phyloP scores from a whole-genome alignment of 306 rosid genomes.

The Quercus mongolica region DNA sequence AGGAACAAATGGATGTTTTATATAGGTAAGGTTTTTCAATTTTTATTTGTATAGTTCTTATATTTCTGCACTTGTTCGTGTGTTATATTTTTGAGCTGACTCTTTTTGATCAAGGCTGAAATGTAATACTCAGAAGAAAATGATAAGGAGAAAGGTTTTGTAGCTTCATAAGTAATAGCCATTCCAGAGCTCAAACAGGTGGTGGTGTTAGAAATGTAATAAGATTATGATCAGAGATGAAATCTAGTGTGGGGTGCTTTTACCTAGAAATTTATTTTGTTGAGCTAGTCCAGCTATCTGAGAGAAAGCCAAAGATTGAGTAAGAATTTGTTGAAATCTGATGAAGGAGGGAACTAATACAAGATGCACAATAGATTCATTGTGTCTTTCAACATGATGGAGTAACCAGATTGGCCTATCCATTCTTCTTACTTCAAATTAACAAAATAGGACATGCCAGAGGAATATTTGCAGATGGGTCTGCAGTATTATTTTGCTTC shows the following conservation, averaged over 20 bases:
- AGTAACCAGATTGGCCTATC: too few relatives aligned
- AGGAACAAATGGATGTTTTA: conserved; percentile 21
- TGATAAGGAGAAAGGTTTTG: too few relatives aligned
- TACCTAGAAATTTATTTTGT: background rate
- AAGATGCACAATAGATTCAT: background rate
- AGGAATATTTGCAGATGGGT: too few relatives aligned
- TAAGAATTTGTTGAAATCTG: background rate
- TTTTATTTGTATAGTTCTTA: background rate
- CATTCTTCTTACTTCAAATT: too few relatives aligned
- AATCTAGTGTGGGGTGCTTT: background rate
- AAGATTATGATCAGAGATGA: background rate
- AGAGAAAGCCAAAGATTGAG: background rate
- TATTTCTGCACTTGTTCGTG: background rate
- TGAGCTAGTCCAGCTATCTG: background rate
- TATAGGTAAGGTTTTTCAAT: conserved; percentile 37
- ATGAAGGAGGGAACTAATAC: background rate
- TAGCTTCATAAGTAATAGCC: too few relatives aligned
- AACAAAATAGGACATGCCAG: too few relatives aligned
- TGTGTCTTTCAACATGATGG: too few relatives aligned
- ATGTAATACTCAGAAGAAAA: too few relatives aligned
- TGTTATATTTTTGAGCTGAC: background rate
- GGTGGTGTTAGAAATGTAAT: background rate
- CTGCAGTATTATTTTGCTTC: too few relatives aligned
- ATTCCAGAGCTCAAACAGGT: too few relatives aligned
- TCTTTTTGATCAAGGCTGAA: background rate